Base-by-base conservation (phyloP, 768 basidiomycete species). In the Psilocybe subaeruginosa region DNA sequence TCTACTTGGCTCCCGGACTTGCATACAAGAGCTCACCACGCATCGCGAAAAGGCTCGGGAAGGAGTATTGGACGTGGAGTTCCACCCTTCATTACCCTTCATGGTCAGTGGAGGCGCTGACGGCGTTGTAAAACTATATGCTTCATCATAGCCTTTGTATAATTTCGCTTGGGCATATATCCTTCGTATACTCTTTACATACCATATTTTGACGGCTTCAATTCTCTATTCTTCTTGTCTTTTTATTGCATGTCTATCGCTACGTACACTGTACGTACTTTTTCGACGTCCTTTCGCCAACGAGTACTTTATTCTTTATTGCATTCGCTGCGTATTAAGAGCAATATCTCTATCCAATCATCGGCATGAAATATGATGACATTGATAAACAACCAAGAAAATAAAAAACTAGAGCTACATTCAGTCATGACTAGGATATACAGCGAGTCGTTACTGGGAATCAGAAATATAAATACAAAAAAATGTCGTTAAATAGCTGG, bases 91-190 rank as follows among this genome's bases (percentile, higher is more conserved):
- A 61, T 74, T 95, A 59, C 91, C 92, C 30, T 87, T 95, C 70
- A 87, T 97, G 83, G 93, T 91, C 14, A 97, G 93, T 72, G 92
- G 93, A 17, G 97, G 97, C n/a, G 93, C 94, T 11, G 97, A 98
- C 76, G 95, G 96, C 29, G 90, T 94, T 48, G 88, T 98, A 62
- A 94, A 94, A 75, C 80, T 98, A 29, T 97, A 92, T 73, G 91
- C 92, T 63, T 91, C 91, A 69, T 93, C 91, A 77, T 93, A 81
- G 81, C 76, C 62, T 64, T 64, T 61, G 68, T 60, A 66, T 67
- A 59, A 62, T 49, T 66, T 62, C 62, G 60, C 54, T 58, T 49
- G 55, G 62, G 61, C 52, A 63, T 62, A 61, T 69, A 61, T 69
- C 64, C 65, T 62, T 72, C 65, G 70, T 77, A 76, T 72, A 77